phyloP scores from a whole-genome alignment of 2,329 filamentous ascomycete genomes.

The Orbilia javanica region DNA sequence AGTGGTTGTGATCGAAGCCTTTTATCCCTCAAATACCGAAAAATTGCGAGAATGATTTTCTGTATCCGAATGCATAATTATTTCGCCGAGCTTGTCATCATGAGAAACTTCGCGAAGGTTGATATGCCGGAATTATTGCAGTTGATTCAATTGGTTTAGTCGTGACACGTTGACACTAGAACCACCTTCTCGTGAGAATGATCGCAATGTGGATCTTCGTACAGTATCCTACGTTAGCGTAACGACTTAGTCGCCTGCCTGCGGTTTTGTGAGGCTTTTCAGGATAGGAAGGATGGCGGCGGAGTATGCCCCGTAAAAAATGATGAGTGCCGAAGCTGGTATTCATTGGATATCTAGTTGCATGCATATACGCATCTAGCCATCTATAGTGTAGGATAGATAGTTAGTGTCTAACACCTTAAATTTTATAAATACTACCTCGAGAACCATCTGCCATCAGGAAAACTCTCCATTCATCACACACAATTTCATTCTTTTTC shows the following conservation, averaged over 20 bases:
- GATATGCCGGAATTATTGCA: conserved; percentile 20
- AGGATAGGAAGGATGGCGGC: not conserved
- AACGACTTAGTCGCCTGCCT: not conserved
- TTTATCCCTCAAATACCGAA: not conserved
- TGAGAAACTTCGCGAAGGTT: not conserved
- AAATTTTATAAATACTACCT: conserved; percentile 38
- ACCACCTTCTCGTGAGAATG: conserved; percentile 21
- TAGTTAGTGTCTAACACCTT: not conserved
- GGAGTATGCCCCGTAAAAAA: not conserved
- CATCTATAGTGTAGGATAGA: not conserved
- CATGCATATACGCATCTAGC: not conserved
- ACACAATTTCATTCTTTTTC: conserved; percentile 9
- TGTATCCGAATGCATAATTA: not conserved
- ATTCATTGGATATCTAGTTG: not conserved
- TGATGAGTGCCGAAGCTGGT: not conserved
- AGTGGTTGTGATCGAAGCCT: conserved; percentile 2
- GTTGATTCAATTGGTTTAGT: conserved; percentile 28
- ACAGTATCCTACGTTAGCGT: conserved; percentile 19
- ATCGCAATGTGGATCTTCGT: conserved; percentile 26
- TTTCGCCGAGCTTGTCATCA: conserved; percentile 22
- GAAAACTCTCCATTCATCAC: conserved; percentile 21
- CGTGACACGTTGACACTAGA: conserved; percentile 11
- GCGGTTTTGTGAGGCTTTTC: conserved; percentile 28
- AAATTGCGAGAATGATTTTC: not conserved
- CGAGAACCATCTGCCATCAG: not conserved